These are phyloP conservation scores for Paecilomyces niveus DNA, from an alignment of 2,329 filamentous ascomycete species.

Conservation along the genomic window DNA sequence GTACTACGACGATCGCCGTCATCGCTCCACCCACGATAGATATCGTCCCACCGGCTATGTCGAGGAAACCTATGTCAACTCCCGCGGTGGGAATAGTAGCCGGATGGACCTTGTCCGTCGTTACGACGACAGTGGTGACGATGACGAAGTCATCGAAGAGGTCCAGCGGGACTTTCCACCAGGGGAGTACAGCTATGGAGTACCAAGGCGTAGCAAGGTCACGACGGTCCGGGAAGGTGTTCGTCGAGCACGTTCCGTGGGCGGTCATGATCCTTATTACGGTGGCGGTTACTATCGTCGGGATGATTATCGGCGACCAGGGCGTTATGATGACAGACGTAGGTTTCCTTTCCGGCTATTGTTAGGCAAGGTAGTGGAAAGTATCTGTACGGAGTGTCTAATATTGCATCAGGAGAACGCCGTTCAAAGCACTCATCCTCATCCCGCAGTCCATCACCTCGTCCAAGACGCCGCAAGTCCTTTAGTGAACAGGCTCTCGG, in stretches of 20 bases:
- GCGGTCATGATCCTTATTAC: conserved; percentile 26
- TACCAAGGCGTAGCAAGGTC: conserved; percentile 16
- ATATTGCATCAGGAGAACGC: conserved; percentile 18
- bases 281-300: conserved; percentile 25
- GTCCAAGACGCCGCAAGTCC: conserved; percentile 38
- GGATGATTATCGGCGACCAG: conserved; percentile 38
- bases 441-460: conserved; percentile 34
- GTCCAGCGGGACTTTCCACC: conserved; percentile 78
- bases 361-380: background rate
- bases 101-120: conserved; percentile 15
- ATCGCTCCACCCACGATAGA: conserved; percentile 23
- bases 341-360: conserved; percentile 12
- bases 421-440: conserved; percentile 22
- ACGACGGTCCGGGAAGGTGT: conserved; percentile 27
- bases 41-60: conserved; percentile 20
- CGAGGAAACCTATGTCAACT: conserved; percentile 22
- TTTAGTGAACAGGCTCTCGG: conserved; percentile 45
- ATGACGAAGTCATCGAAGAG: conserved; percentile 65
- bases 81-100: conserved; percentile 9
- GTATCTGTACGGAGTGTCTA: background rate
- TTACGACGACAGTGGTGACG: conserved; percentile 63
- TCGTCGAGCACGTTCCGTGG: conserved; percentile 30
- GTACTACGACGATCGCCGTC: conserved; percentile 29
- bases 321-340: conserved; percentile 40
- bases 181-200: conserved; percentile 44